A percentile compares a stretch with the other conserved stretches of the same genome.
Conservation (phyloP, 1,284 basidiomycete genomes). For the Sphaerobolus stellatus region DNA sequence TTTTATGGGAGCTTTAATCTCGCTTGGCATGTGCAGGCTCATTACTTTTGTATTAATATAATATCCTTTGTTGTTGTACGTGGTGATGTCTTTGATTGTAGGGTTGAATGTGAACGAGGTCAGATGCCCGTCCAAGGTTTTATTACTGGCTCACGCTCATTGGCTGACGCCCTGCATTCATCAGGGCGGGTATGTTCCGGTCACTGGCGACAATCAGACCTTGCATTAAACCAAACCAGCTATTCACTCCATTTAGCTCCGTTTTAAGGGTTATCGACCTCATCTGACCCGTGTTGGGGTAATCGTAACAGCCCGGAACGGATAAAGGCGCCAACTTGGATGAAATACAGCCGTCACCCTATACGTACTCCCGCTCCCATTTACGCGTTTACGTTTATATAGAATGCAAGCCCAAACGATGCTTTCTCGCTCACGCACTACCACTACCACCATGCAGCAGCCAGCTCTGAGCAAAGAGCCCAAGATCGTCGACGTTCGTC, state of each 20-base stretch:
- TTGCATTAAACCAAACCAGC: no score
- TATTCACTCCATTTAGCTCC: no score
- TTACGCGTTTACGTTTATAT: neutral
- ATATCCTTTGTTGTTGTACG: neutral
- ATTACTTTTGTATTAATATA: neutral
- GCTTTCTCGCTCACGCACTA: neutral
- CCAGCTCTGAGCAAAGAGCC: neutral
- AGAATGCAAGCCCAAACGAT: neutral
- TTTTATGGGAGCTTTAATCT: neutral
- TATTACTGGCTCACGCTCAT: no score
- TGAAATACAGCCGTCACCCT: neutral
- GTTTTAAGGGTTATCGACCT: neutral
- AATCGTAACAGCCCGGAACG: neutral
- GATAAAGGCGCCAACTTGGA: neutral
- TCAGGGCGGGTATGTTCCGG: no score
- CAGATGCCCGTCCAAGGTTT: neutral
- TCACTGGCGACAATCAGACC: no score
- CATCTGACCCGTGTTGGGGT: neutral
- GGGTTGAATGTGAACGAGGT: neutral
- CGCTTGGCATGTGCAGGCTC: neutral
- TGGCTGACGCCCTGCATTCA: no score
- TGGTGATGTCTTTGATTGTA: neutral
- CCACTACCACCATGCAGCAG: neutral
- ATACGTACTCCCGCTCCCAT: neutral
- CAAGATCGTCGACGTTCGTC: conserved; percentile 14